Percentiles rank a stretch among this genome's conserved stretches.
Evolutionary conservation across 192 early-diverging fungal genomes (phyloP).

Genomic region (Ambispora gerdemannii): DNA sequence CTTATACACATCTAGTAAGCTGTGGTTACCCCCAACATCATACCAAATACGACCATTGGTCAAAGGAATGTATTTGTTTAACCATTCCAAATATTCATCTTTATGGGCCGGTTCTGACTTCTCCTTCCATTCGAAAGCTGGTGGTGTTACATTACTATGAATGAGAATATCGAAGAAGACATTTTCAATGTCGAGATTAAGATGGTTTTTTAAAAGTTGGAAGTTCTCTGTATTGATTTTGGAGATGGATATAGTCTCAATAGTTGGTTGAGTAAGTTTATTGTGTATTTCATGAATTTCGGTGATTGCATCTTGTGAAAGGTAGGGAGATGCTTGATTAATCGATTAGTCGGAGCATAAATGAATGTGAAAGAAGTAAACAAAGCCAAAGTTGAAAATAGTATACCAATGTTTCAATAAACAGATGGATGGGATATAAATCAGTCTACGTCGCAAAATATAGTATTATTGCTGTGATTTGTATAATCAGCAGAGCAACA

Average conservation of each 20-base stretch:
- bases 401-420: no score
- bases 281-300: constrained; percentile 16
- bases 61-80: constrained; percentile 16
- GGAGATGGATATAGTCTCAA: constrained; percentile 26
- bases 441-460: no score
- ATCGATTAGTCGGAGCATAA: no score
- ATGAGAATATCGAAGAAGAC: background rate
- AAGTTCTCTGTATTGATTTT: constrained; percentile 14
- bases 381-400: no score
- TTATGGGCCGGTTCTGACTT: constrained; percentile 3
- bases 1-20: constrained; percentile 5
- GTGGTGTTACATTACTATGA: background rate
- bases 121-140: constrained; percentile 15
- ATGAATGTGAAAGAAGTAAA: no score
- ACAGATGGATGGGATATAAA: no score
- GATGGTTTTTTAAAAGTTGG: background rate
- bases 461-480: no score
- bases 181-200: background rate
- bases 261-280: constrained; percentile 22
- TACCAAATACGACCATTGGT: constrained; percentile 7
- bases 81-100: constrained; percentile 20
- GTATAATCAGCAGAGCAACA: no score
- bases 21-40: constrained; percentile 16
- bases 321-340: no score
- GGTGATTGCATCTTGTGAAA: no score